Conservation (phyloP, 257 asterid genomes). For the Datura wrightii region DNA sequence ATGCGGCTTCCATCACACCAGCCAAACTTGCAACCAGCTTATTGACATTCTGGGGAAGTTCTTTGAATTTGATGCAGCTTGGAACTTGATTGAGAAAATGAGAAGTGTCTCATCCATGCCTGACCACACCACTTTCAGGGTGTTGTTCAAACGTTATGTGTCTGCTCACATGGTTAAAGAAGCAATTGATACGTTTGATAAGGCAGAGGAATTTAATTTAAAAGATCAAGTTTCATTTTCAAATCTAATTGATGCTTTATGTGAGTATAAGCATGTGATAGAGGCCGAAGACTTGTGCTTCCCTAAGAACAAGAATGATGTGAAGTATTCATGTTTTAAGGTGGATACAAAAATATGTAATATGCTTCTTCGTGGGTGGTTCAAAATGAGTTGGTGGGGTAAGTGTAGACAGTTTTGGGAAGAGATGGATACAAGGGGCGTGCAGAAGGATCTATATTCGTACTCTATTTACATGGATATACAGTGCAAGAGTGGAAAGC, state of each 20-base stretch:
- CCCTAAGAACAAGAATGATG: constrained; percentile 40
- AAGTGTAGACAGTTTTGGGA: constrained; percentile 91
- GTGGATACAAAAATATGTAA: constrained; percentile 63
- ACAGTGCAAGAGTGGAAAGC: constrained; percentile 80
- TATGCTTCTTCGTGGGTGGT: constrained; percentile 87
- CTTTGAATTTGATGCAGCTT: constrained; percentile 72
- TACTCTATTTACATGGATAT: constrained; percentile 90
- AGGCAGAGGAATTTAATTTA: constrained; percentile 62
- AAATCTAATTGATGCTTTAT: constrained; percentile 76
- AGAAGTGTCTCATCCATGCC: constrained; percentile 51
- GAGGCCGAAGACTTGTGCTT: constrained; percentile 93
- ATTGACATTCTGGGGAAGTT: constrained; percentile 84
- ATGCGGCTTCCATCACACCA: constrained; percentile 65
- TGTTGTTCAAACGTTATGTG: constrained; percentile 73
- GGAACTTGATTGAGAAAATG: constrained; percentile 71
- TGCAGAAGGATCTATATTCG: constrained; percentile 72
- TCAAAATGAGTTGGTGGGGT: constrained; percentile 84
- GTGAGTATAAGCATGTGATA: constrained; percentile 86
- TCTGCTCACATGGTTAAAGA: constrained; percentile 81
- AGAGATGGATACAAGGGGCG: constrained; percentile 81
- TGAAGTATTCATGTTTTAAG: constrained; percentile 40
- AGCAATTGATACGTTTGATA: constrained; percentile 72
- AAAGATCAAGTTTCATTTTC: constrained; percentile 76
- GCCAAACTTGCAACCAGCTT: constrained; percentile 66
- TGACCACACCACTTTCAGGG: constrained; percentile 73